Evolutionary conservation across 768 basidiomycete species (phyloP).

Genomic region (Megacollybia marginata): DNA sequence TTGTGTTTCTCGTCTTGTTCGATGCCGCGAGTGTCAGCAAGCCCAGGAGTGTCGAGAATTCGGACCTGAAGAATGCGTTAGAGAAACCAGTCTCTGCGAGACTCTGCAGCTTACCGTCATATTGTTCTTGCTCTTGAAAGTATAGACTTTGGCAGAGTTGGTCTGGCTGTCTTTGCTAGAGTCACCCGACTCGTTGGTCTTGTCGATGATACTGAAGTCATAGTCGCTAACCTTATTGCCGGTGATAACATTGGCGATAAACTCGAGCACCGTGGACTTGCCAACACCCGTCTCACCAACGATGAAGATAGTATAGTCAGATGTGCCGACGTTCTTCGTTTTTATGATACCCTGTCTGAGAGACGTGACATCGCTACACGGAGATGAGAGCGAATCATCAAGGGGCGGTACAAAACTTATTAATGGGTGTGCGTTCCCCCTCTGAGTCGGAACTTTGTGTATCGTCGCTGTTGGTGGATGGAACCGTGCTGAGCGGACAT

Average conservation of each 20-base stretch:
- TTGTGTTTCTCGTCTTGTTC: slow-evolving; percentile 17
- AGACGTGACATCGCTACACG: too few relatives aligned
- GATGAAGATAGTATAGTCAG: slow-evolving; percentile 3
- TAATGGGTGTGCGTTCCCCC: too few relatives aligned
- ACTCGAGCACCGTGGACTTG: slow-evolving; percentile 9
- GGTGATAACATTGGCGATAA: slow-evolving; percentile 10
- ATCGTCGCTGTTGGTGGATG: too few relatives aligned
- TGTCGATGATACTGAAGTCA: slow-evolving; percentile 1
- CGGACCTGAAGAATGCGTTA: slow-evolving; percentile 6
- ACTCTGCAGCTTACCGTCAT: background rate
- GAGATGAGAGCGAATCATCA: too few relatives aligned
- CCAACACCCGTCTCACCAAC: slow-evolving; percentile 13
- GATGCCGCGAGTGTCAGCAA: slow-evolving; percentile 20
- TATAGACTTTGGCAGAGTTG: slow-evolving; percentile 7
- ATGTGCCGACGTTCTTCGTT: too few relatives aligned
- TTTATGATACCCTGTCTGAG: too few relatives aligned
- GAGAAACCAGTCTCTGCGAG: background rate
- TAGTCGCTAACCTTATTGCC: slow-evolving; percentile 5
- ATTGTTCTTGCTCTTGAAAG: slow-evolving; percentile 4
- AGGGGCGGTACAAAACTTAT: too few relatives aligned
- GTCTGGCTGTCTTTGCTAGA: slow-evolving; percentile 8
- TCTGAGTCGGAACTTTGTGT: too few relatives aligned
- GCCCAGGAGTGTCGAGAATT: slow-evolving; percentile 21
- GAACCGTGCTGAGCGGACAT: too few relatives aligned
- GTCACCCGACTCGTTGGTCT: slow-evolving; percentile 7